Evolutionary conservation across 805 yeast genomes (phyloP).

Genomic region (Maudiozyma bulderi): DNA sequence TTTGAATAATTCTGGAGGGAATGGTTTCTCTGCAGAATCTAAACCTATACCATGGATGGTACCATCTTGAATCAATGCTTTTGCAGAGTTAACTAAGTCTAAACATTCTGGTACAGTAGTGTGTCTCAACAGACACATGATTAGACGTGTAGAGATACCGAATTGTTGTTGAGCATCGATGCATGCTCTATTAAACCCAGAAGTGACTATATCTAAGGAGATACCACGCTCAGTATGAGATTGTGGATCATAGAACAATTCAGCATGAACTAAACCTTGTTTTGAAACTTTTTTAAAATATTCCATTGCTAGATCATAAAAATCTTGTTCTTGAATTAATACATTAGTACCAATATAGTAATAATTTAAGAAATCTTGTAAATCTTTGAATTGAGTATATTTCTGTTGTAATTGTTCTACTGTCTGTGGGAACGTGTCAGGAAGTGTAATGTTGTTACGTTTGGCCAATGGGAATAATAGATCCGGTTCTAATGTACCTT

Average conservation of each 20-base stretch:
- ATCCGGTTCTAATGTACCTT: conserved; percentile 75
- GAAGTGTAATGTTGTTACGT: conserved; percentile 52
- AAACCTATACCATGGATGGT: conserved; percentile 69
- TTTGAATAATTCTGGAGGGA: conserved; percentile 61
- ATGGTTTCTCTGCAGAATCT: conserved; percentile 69
- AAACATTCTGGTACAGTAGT: conserved; percentile 52
- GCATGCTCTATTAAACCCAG: conserved; percentile 61
- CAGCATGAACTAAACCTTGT: conserved; percentile 62
- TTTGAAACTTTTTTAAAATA: conserved; percentile 50
- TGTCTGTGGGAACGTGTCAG: conserved; percentile 51
- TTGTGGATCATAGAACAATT: conserved; percentile 78
- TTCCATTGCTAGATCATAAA: conserved; percentile 66
- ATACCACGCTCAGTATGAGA: conserved; percentile 67
- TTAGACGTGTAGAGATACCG: conserved; percentile 59
- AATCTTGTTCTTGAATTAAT: conserved; percentile 59
- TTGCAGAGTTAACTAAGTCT: conserved; percentile 45
- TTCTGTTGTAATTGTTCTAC: conserved; percentile 48
- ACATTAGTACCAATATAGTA: conserved; percentile 78
- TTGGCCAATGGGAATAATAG: conserved; percentile 58
- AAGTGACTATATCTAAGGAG: conserved; percentile 46
- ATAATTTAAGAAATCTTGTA: conserved; percentile 70
- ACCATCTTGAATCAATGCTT: conserved; percentile 44
- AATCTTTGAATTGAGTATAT: conserved; percentile 52
- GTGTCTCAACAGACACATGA: conserved; percentile 78
- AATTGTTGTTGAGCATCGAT: conserved; percentile 48